Base-by-base conservation (phyloP, 1,284 basidiomycete species). In the Cerioporus squamosus region DNA sequence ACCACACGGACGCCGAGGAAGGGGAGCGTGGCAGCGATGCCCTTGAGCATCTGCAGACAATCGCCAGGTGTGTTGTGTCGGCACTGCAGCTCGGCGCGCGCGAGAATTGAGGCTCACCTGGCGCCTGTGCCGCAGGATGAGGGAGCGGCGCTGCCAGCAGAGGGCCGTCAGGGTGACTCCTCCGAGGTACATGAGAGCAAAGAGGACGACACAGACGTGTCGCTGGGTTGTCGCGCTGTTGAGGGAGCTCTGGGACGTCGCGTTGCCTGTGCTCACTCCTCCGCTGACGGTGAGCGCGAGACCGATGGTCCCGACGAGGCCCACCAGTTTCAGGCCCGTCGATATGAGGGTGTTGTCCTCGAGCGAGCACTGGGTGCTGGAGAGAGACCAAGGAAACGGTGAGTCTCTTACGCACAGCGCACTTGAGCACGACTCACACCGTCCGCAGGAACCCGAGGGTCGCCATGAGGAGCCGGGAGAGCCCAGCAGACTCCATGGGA, bases 381-480 rank as follows among this genome's bases (percentile, higher is more conserved):
- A 77, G 71, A 53, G 74, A 71, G 26, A 14, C 6, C 24, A 15
- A 8, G 36, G 9, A 12, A 12, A 10, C 23, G 31, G 22, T 39
- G 18, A 39, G 22, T 23, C 26, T 9, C n/a, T n/a, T n/a, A n/a
- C n/a, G n/a, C n/a, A n/a, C n/a, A n/a, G n/a, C n/a, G n/a, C n/a
- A 29, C 26, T 5, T 5, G 26, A 9, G 26, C 26, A 29, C 56
- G 22, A 78, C 86, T 63, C 75, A 88, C 87, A 82, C 79, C 61
- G 83, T 81, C 50, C 81, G 80, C 49, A 88, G 66, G 64, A 89
- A 82, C 4, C 86, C 86, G 26, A 88, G 67, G 0, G 84, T 80
- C 3, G 84, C 78, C 36, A 86, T 66, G 49, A 88, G 68, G 17
- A 90, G 71, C 0, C 81, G 75, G 1, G 80, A 80, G 5, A 88